Conservation (phyloP, 2,329 filamentous ascomycete species). For the Calonectria fujianensis region DNA sequence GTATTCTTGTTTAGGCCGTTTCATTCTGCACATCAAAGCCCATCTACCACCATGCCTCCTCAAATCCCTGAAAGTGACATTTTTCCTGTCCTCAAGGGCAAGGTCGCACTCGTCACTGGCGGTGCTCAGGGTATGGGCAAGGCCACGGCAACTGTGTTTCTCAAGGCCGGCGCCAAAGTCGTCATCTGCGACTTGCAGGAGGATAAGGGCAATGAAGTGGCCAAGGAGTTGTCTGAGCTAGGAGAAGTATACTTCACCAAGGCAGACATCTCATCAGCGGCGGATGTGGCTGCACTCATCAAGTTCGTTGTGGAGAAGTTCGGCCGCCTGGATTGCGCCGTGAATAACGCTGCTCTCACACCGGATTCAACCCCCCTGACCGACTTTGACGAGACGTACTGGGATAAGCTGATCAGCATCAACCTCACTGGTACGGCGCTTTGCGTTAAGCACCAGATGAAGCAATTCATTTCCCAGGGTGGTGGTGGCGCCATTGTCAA, state of each 20-base stretch:
- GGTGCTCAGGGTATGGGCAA: constrained; percentile 58
- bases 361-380: constrained; percentile 46
- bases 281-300: constrained; percentile 43
- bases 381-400: constrained; percentile 48
- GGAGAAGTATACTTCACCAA: constrained; percentile 44
- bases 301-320: constrained; percentile 47
- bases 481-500: constrained; percentile 66
- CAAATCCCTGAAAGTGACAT: constrained; percentile 40
- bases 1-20: background rate
- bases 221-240: constrained; percentile 42
- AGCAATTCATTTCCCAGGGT: constrained; percentile 51
- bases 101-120: constrained; percentile 58
- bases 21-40: constrained; percentile 6
- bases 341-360: constrained; percentile 46
- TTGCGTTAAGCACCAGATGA: constrained; percentile 49
- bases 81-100: constrained; percentile 49
- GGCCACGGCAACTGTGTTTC: constrained; percentile 56
- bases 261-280: constrained; percentile 45
- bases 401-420: constrained; percentile 45
- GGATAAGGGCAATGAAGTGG: constrained; percentile 40
- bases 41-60: constrained; percentile 37
- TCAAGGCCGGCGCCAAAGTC: constrained; percentile 58
- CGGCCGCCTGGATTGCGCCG: constrained; percentile 44
- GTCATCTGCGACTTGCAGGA: constrained; percentile 57
- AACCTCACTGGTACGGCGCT: constrained; percentile 50